Conservation (phyloP, 2,329 filamentous ascomycete genomes). For the Elsinoe arachidis region DNA sequence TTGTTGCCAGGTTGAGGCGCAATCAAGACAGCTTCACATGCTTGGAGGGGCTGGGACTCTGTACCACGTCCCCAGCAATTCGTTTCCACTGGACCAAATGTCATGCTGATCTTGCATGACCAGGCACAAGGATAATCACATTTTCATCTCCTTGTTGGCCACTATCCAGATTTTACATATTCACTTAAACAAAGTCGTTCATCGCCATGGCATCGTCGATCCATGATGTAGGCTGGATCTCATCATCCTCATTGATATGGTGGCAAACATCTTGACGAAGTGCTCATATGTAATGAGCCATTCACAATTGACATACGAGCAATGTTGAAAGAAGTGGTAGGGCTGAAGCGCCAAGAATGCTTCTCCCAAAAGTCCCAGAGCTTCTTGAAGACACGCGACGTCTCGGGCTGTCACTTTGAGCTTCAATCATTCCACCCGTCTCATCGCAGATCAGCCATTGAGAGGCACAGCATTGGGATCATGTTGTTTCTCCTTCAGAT, state of each 20-base stretch:
- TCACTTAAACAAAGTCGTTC: too few relatives aligned
- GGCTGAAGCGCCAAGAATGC: background rate
- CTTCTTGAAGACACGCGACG: conserved; percentile 5
- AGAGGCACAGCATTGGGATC: background rate
- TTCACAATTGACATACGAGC: background rate
- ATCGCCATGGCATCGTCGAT: too few relatives aligned
- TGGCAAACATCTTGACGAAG: too few relatives aligned
- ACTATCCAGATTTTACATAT: too few relatives aligned
- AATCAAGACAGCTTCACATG: background rate
- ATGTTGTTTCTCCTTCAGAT: conserved; percentile 24
- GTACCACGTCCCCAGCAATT: too few relatives aligned
- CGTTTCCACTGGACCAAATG: too few relatives aligned
- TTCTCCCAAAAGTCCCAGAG: background rate
- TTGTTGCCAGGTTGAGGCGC: too few relatives aligned
- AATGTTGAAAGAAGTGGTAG: background rate
- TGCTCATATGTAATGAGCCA: background rate
- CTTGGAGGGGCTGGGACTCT: background rate
- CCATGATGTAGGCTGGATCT: too few relatives aligned
- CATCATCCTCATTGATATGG: too few relatives aligned
- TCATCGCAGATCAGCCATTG: background rate
- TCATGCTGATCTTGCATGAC: background rate
- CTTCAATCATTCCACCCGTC: background rate
- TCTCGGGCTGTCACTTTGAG: background rate
- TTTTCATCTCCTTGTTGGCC: too few relatives aligned
- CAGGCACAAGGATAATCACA: too few relatives aligned